Evolutionary conservation across 805 yeast genomes (phyloP), one percentile per base, ranked within the genome.

Genomic region (Sugiyamaella marilandica): DNA sequence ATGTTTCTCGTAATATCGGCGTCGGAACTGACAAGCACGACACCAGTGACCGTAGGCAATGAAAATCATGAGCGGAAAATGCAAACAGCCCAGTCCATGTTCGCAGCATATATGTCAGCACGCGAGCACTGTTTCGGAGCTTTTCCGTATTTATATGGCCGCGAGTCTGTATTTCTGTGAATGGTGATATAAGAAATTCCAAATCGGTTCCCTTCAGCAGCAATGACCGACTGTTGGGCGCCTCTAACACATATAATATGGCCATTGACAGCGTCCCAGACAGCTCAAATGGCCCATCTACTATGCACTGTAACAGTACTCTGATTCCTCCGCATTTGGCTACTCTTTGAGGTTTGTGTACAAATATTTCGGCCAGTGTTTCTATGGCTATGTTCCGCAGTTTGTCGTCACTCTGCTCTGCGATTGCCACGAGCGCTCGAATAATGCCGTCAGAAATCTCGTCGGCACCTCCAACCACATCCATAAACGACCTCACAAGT

Each of bases 41-140:
- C 2, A 91, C 69, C 29, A 91, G 69, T 50, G 81, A 80, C 41
- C 70, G 72, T 19, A 91, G 63, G 9, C 84, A 76, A 51, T 72
- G 70, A 56, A 80, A 83, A 54, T 81, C 70, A 57, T 83, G 73
- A 52, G 78, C 74, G 0, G 85, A 76, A 59, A 84, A 79, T 13
- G 84, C 79, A 55, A 84, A 75, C 10, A 90, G 62, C 0, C 99
- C 99, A 10, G 85, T 75, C 81, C 92, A 84, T 33, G 82, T 76
- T 55, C 87, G 85, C 47, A 92, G 68, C 21, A 87, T 70, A 2
- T 78, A 65, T 0, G 85, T 70, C 1, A 92, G 65, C 8, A 88
- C 72, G 41, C 78, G 74, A 0, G 90, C 80, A 11, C 81, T 72
- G 54, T 76, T 78, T 53, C 84, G 85, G 29, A 89, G 70, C 57